These are phyloP conservation scores for Dictyostelium discoideum DNA, from an alignment of 78 protist species.

Conservation along the genomic window dicty_2.7 NC_007091.3:3836001-3836500, in stretches of 20 bases:
- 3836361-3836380: background rate
- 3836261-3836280: background rate
- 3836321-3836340: background rate
- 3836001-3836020: conserved; percentile 14
- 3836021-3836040: conserved; percentile 19
- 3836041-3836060: conserved; percentile 32
- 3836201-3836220: conserved; percentile 1
- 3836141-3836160: conserved; percentile 10
- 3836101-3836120: background rate
- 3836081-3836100: conserved; percentile 23
- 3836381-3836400: background rate
- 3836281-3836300: background rate
- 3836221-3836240: background rate
- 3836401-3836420: background rate
- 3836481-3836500: conserved; percentile 22
- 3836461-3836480: conserved; percentile 62
- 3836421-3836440: background rate
- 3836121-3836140: conserved; percentile 61
- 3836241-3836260: background rate
- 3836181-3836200: background rate
- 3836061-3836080: conserved; percentile 30
- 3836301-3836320: background rate
- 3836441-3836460: conserved; percentile 5
- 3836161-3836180: background rate
- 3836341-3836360: background rate